Evolutionary conservation across 2,329 filamentous ascomycete species (phyloP), one percentile per base, ranked within the genome.

Genomic region (Pseudogymnoascus destructans): DNA sequence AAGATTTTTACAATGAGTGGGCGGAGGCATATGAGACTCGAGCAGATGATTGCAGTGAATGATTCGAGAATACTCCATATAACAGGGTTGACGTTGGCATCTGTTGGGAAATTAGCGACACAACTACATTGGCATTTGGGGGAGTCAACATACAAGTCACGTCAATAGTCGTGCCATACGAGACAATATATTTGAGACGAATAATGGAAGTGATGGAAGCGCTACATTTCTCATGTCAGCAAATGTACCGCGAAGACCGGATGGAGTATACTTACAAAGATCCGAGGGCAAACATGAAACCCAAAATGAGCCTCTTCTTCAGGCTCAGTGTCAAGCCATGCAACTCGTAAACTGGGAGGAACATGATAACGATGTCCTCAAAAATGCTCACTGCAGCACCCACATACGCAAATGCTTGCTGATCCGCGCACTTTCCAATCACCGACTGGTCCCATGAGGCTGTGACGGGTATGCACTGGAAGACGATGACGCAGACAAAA

Each of bases 341-440:
- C 57, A 86, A 69, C 35, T 85, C 79, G 1, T 82, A 82, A 71
- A 85, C 81, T 0, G 82, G 83, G 8, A 86, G 72, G 52, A 84
- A 78, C 10, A 87, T 71, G 30, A 87, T 79, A 33, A 80, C 79
- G 27, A 86, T 69, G 63, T 87, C 84, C n/a, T 83, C 85, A 56
- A 81, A 79, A 62, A 87, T 82, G 68, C 86, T 86, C 57, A 85
- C 75, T 0, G 81, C 82, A 1, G 83, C 80, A 1, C 81, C 85
- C 7, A 80, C 81, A 7, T 85, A 79, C 63, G 85, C 84, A 19
- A 85, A 74, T 1, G 80, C 82, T 59, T 84, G 74, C 54, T 84
- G 80, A 66, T 85, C 77, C 59, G 77, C 80, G 66, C 84, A 86
- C 32, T 72, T 71, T 3, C 63, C 57, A 19, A 17, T 13, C 1